These are phyloP conservation scores for Teratosphaeria epicoccoides DNA, from an alignment of 2,329 filamentous ascomycete species.

Conservation along the genomic window DNA sequence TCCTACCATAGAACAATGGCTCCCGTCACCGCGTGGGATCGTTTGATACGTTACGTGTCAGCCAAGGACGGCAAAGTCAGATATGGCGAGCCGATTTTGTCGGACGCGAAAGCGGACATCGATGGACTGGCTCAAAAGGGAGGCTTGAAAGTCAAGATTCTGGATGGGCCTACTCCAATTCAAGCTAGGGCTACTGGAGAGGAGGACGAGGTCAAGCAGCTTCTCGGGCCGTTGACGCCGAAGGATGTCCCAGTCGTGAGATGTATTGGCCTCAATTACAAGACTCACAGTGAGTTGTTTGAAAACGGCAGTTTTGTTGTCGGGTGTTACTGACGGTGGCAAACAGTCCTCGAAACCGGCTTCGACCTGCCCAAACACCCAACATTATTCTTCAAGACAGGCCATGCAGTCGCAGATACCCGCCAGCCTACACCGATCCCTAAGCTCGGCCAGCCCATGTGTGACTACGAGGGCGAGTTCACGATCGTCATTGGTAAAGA, in stretches of 20 bases:
- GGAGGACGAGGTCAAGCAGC: conserved; percentile 41
- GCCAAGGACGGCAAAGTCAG: conserved; percentile 58
- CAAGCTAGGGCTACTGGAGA: conserved; percentile 44
- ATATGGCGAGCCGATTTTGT: conserved; percentile 60
- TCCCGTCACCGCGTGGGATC: conserved; percentile 35
- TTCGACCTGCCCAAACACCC: conserved; percentile 61
- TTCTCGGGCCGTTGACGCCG: conserved; percentile 43
- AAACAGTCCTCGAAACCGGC: conserved; percentile 37
- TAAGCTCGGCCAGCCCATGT: conserved; percentile 51
- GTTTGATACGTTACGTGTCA: conserved; percentile 59
- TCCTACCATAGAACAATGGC: conserved; percentile 4
- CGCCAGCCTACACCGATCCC: conserved; percentile 57
- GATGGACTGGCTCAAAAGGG: conserved; percentile 28
- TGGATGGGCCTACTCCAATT: conserved; percentile 36
- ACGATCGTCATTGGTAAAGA: conserved; percentile 61
- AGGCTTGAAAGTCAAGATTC: conserved; percentile 42
- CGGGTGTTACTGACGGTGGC: background rate
- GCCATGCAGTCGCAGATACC: conserved; percentile 55
- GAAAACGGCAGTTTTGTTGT: background rate
- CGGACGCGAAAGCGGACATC: conserved; percentile 20
- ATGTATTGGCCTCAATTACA: conserved; percentile 51
- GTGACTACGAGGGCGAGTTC: conserved; percentile 75
- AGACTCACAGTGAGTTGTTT: conserved; percentile 36
- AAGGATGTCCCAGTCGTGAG: conserved; percentile 46
- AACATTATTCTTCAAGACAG: conserved; percentile 64